A percentile compares a stretch with the other conserved stretches of the same genome.
Evolutionary conservation across 2,329 filamentous ascomycete genomes (phyloP).

Genomic region (Pseudovirgaria hyperparasitica): DNA sequence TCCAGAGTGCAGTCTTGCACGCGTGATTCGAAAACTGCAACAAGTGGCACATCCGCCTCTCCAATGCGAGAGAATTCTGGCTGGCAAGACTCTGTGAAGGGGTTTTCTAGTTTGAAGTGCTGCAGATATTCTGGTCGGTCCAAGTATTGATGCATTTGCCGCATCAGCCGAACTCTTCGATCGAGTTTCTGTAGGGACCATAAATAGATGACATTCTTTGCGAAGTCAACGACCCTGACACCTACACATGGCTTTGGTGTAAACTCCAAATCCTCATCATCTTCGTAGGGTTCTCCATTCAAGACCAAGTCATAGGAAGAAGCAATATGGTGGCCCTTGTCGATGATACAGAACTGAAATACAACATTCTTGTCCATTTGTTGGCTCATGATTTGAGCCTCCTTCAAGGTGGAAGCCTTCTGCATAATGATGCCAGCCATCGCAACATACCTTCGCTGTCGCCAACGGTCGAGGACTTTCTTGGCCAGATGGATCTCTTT

Average conservation of each 20-base stretch:
- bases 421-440: slow-evolving; percentile 91
- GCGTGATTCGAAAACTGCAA: slow-evolving; percentile 84
- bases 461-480: slow-evolving; percentile 61
- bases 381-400: slow-evolving; percentile 96
- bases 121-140: slow-evolving; percentile 90
- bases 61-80: slow-evolving; percentile 86
- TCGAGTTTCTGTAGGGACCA: slow-evolving; percentile 94
- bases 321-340: slow-evolving; percentile 73
- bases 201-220: slow-evolving; percentile 69
- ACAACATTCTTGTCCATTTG: slow-evolving; percentile 86
- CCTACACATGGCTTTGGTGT: slow-evolving; percentile 82
- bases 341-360: slow-evolving; percentile 89
- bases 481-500: slow-evolving; percentile 60
- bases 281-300: slow-evolving; percentile 77
- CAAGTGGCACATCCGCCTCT: slow-evolving; percentile 82
- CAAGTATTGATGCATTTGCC: slow-evolving; percentile 92
- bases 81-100: slow-evolving; percentile 83
- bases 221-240: slow-evolving; percentile 83
- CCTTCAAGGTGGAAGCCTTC: slow-evolving; percentile 77
- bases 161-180: slow-evolving; percentile 78
- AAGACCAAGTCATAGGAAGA: slow-evolving; percentile 96
- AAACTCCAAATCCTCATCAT: slow-evolving; percentile 69
- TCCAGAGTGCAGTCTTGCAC: slow-evolving; percentile 92
- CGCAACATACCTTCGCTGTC: slow-evolving; percentile 70
- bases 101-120: slow-evolving; percentile 84